Base-by-base conservation (phyloP, 805 yeast species). In the Metschnikowia matae region DNA sequence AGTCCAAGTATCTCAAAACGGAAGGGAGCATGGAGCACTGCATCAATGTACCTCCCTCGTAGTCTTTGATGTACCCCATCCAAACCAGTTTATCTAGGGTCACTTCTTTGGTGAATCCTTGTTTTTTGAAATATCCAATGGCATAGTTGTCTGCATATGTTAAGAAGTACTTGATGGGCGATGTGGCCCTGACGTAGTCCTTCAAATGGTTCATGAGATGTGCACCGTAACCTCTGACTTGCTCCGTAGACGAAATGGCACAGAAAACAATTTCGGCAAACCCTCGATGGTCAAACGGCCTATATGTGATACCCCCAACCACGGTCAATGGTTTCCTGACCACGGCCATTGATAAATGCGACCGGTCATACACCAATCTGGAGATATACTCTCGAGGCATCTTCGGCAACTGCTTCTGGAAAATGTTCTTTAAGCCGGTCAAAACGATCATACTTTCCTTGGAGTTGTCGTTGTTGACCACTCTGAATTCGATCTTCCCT, bases 101-200 rank as follows among this genome's bases (percentile, higher is more conserved):
- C 36, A 94, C 87, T 53, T 92, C 97, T 66, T 94, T 94, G 15
- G 97, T 91, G 69, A 94, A 94, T 1, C 99, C 99, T 69, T 94
- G 99, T 63, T 94, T 94, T 62, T 92, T 92, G 77, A 94, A 94
- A 68, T 92, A 94, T 2, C 99, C 99, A 68, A 94, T 92, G 50
- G 99, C 99, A 67, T 94, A 94, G 69, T 94, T 94, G 74, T 94
- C 99, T 3, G 99, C 99, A 71, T 94, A 92, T 0, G 98, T 92
- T 54, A 92, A 68, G 63, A 92, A 92, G 66, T 92, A 85, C 69
- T 83, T 84, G 50, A 92, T 85, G 26, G 85, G 87, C 7, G 95
- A 82, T 0, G 97, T 90, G 18, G 89, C 85, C 58, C 89, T 77
- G 38, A 94, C 97, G 67, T 92, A 94, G 68, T 94, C 99, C 64